Conservation (phyloP, 768 basidiomycete genomes). For the Podaxis rugospora region DNA sequence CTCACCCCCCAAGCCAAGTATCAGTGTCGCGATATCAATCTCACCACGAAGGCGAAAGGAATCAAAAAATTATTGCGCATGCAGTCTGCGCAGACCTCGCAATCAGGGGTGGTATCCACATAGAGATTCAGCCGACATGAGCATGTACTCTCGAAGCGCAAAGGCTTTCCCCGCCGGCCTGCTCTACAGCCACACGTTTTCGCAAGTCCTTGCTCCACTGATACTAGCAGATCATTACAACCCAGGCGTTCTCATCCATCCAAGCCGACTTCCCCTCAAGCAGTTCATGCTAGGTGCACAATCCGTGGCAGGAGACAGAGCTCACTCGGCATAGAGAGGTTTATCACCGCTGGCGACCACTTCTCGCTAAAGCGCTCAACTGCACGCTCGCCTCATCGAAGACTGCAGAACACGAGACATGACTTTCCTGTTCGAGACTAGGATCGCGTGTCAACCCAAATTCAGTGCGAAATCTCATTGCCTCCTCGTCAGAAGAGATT, state of each 20-base stretch:
- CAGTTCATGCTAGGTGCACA: conserved; percentile 3
- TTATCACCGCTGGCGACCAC: neutral
- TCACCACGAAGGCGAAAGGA: neutral
- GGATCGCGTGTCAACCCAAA: neutral
- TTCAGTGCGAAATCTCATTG: neutral
- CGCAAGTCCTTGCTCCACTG: neutral
- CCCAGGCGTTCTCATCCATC: neutral
- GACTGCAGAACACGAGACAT: neutral
- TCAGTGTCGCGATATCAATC: neutral
- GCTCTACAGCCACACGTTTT: neutral
- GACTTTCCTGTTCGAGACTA: conserved; percentile 4
- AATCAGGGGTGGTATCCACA: neutral
- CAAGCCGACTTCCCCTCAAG: neutral
- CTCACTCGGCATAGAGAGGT: neutral
- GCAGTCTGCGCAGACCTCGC: conserved; percentile 1
- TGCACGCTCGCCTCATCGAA: conserved; percentile 5
- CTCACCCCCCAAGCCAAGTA: neutral
- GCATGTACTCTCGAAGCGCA: conserved; percentile 11
- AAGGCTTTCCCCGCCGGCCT: conserved; percentile 8
- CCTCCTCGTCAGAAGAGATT: conserved; percentile 4
- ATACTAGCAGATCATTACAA: conserved; percentile 7
- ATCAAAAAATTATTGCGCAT: conserved; percentile 7
- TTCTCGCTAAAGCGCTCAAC: neutral
- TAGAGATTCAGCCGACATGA: neutral
- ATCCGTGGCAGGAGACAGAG: neutral